A percentile compares a stretch with the other conserved stretches of the same genome.
Evolutionary conservation across 352 stramenopile genomes (phyloP).

Genomic region (Elongisporangium senticosum): DNA sequence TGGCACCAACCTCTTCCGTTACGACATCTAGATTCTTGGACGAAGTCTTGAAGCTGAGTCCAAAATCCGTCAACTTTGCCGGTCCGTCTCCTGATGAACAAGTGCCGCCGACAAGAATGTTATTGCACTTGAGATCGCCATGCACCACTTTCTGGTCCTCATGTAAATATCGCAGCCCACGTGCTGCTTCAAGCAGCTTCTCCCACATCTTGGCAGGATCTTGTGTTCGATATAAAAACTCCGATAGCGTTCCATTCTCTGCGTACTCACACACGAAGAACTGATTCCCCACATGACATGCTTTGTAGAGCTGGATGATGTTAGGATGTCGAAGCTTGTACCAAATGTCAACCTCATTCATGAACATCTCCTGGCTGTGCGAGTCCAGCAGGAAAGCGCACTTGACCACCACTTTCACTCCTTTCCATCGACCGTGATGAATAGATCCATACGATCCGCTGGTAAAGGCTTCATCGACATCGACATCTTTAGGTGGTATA

Average conservation of each 20-base stretch:
- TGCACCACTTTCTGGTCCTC: slow-evolving; percentile 11
- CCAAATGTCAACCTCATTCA: slow-evolving; percentile 30
- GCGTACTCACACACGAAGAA: slow-evolving; percentile 14
- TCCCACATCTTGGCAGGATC: slow-evolving; percentile 3
- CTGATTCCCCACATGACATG: slow-evolving; percentile 3
- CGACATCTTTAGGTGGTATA: slow-evolving; percentile 6
- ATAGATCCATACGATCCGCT: slow-evolving; percentile 22
- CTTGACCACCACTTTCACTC: slow-evolving; percentile 30
- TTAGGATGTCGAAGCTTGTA: slow-evolving; percentile 14
- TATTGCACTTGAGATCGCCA: slow-evolving; percentile 21
- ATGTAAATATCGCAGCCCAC: slow-evolving; percentile 9
- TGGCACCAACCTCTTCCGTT: too few relatives aligned
- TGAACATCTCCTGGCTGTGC: slow-evolving; percentile 7
- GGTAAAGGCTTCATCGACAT: slow-evolving; percentile 7
- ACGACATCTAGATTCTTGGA: too few relatives aligned
- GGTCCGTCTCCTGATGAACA: slow-evolving; percentile 2
- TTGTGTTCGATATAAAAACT: slow-evolving; percentile 4
- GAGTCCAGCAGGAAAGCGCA: slow-evolving; percentile 8
- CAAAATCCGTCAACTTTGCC: slow-evolving; percentile 23
- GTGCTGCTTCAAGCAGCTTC: slow-evolving; percentile 6
- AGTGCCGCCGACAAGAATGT: slow-evolving; percentile 18
- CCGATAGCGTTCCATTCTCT: slow-evolving; percentile 3
- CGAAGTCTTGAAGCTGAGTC: slow-evolving; percentile 4
- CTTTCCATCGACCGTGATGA: slow-evolving; percentile 20
- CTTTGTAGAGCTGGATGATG: slow-evolving; percentile 16